Evolutionary conservation across 2,329 filamentous ascomycete genomes (phyloP).

Genomic region (Curvularia spicifera): DNA sequence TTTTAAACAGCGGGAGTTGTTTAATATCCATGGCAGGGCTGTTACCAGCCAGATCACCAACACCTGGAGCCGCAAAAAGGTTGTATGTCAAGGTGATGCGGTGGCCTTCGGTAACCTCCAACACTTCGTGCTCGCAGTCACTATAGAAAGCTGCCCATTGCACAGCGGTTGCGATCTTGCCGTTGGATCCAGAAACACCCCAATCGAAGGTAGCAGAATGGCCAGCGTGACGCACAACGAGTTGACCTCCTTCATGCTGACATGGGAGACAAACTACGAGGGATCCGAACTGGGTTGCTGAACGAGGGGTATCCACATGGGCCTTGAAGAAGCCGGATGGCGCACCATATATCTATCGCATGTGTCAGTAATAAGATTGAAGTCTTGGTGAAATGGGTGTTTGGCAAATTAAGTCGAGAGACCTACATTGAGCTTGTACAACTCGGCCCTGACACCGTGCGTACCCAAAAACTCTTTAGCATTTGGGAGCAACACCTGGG

Average conservation of each 20-base stretch:
- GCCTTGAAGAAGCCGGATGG: background rate
- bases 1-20: background rate
- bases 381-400: background rate
- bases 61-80: background rate
- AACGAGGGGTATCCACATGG: background rate
- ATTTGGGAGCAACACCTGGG: background rate
- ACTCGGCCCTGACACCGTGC: background rate
- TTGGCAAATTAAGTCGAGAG: background rate
- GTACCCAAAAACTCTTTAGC: background rate
- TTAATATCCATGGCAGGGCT: background rate
- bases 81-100: background rate
- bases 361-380: background rate
- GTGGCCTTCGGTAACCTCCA: background rate
- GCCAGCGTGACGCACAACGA: background rate
- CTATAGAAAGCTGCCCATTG: background rate
- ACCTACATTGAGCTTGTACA: background rate
- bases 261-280: background rate
- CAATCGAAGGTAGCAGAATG: background rate
- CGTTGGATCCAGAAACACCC: background rate
- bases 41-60: background rate
- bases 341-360: background rate
- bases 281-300: background rate
- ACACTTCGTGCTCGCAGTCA: background rate
- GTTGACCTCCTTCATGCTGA: background rate
- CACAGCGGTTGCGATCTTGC: background rate